Percentiles rank a stretch among this genome's conserved stretches.
phyloP scores from a whole-genome alignment of 805 yeast genomes.

The Spathaspora gorwiae region DNA sequence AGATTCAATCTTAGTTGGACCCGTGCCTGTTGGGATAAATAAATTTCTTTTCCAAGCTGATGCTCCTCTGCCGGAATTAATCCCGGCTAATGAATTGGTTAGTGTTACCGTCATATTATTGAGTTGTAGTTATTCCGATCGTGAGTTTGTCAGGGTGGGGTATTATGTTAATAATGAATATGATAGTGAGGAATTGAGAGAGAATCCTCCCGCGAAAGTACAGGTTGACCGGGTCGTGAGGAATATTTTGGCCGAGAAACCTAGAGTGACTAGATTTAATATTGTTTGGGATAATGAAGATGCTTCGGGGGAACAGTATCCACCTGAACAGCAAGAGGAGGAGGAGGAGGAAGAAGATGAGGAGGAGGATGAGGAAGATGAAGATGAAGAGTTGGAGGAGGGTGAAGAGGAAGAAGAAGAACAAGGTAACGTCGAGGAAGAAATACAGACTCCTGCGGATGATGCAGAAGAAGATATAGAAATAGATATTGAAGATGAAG shows the following conservation, averaged over 20 bases:
- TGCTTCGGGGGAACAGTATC: constrained; percentile 60
- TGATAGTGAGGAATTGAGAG: constrained; percentile 87
- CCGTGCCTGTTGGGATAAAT: constrained; percentile 96
- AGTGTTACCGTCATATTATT: constrained; percentile 90
- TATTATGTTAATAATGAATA: constrained; percentile 97
- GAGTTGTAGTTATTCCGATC: constrained; percentile 88
- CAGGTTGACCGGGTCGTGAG: constrained; percentile 92
- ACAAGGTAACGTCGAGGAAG: constrained; percentile 37
- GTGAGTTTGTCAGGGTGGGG: constrained; percentile 95
- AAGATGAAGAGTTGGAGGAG: constrained; percentile 46
- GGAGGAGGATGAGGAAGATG: constrained; percentile 57
- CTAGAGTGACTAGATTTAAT: constrained; percentile 93
- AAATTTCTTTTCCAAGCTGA: constrained; percentile 91
- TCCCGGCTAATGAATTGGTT: constrained; percentile 93
- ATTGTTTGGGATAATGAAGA: constrained; percentile 91
- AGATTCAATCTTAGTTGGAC: constrained; percentile 96
- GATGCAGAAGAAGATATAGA: constrained; percentile 25
- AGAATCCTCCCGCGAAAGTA: constrained; percentile 89
- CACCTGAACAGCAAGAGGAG: constrained; percentile 69
- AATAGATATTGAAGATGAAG: constrained; percentile 12
- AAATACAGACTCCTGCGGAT: constrained; percentile 33
- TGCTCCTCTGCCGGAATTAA: constrained; percentile 92
- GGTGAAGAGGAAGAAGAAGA: constrained; percentile 45
- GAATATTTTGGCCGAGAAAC: constrained; percentile 93
- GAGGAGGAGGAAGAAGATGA: constrained; percentile 60